These are phyloP conservation scores for Phycomyces blakesleeanus DNA, from an alignment of 192 early-diverging fungal species.

Conservation along the genomic window DNA sequence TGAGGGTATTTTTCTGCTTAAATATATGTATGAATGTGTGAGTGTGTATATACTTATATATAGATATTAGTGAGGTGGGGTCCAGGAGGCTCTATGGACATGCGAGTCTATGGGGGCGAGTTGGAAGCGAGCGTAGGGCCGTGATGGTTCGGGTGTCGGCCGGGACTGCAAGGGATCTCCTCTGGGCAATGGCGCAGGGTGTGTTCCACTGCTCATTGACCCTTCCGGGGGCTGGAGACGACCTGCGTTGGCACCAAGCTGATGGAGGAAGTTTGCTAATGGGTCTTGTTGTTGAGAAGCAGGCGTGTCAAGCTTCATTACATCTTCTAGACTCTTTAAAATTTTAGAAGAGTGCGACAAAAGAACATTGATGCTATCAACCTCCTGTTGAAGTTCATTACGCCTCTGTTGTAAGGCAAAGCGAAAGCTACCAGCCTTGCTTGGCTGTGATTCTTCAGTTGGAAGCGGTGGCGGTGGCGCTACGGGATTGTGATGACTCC, in stretches of 20 bases:
- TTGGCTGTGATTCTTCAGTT: not conserved
- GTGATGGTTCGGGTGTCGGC: no score
- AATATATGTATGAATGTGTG: not conserved
- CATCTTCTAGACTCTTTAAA: not conserved
- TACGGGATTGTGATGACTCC: not conserved
- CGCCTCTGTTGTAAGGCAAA: not conserved
- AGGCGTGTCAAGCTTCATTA: not conserved
- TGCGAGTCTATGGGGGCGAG: not conserved
- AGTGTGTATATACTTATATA: not conserved
- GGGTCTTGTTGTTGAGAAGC: not conserved
- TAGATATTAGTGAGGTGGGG: not conserved
- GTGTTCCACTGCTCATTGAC: no score
- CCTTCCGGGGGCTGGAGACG: no score
- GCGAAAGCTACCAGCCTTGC: constrained; percentile 1
- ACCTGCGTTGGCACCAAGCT: not conserved
- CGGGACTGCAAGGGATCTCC: no score
- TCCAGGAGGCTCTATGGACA: not conserved
- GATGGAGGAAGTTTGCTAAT: not conserved
- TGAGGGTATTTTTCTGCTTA: no score
- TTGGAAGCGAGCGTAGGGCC: not conserved
- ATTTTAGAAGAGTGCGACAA: constrained; percentile 11
- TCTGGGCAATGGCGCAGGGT: no score
- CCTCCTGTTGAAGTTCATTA: constrained; percentile 8
- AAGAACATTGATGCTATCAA: constrained; percentile 8
- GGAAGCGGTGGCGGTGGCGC: not conserved